Evolutionary conservation across 2,329 filamentous ascomycete species (phyloP), one percentile per base, ranked within the genome.

Genomic region (Fusarium gaditjirri): DNA sequence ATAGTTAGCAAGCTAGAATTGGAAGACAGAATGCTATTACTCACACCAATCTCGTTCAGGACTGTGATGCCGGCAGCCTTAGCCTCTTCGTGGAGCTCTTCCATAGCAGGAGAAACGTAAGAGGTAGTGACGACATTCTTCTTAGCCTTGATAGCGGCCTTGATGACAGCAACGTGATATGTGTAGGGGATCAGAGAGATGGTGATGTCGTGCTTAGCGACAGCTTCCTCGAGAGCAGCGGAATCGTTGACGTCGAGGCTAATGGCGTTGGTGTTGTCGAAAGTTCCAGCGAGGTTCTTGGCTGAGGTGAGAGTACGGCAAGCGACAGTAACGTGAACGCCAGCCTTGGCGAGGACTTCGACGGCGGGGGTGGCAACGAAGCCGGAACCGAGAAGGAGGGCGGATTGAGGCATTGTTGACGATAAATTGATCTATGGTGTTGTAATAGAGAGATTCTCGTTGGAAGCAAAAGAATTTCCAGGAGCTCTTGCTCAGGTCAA

Each of bases 71-170:
- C 95, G 23, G 95, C 95, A 71, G 92, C 93, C 88, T 97, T 97
- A 81, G 89, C 90, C 77, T 92, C 86, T 77, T 91, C 86, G 78
- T 98, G 92, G 55, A 98, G 90, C 86, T 95, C 95, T 84, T 92
- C 83, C 94, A 98, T 98, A 73, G 94, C 93, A 7, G 94, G 94
- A 8, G 93, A 97, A 75, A 97, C 93, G 80, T 98, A 98, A 74
- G 91, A 94, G 35, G 95, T 98, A 65, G 95, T 98, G 79, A 98
- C 95, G 68, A 98, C 94, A 86, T 98, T 86, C 89, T 95, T 97
- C 93, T 97, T 98, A 78, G 92, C 89, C 78, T 92, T 90, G 84
- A 98, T 98, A 72, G 94, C 95, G 39, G 92, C 91, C 88, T 97
- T 95, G 89, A 98, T 97, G 78, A 98, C 94, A 61, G 88, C 87